Conservation (phyloP, 1,284 basidiomycete species). For the Marasmius oreades region DNA sequence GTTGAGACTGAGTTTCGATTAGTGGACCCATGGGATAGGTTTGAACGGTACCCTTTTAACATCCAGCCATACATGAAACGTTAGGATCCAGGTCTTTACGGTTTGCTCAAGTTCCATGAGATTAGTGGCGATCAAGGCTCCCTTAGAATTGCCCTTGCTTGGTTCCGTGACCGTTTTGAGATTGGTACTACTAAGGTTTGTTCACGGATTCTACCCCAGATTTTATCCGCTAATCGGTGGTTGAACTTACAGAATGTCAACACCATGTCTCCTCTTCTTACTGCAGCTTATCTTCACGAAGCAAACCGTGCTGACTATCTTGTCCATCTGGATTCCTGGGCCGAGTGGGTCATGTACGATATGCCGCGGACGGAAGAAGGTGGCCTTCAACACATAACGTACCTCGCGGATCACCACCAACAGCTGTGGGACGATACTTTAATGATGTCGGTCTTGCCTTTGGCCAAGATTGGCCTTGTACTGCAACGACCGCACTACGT, state of each 20-base stretch:
- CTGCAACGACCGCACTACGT: constrained; percentile 51
- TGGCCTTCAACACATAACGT: constrained; percentile 63
- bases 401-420: constrained; percentile 48
- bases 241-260: constrained; percentile 48
- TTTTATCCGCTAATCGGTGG: neutral
- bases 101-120: constrained; percentile 41
- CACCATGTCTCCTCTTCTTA: constrained; percentile 62
- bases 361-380: constrained; percentile 56
- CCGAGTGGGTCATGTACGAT: constrained; percentile 62
- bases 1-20: neutral
- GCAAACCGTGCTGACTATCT: constrained; percentile 35
- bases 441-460: constrained; percentile 62
- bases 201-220: neutral
- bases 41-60: neutral
- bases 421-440: constrained; percentile 68
- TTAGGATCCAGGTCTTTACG: constrained; percentile 36
- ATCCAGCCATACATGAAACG: neutral
- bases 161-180: constrained; percentile 55
- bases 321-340: constrained; percentile 57
- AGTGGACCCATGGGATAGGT: constrained; percentile 63
- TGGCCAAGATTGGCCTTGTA: constrained; percentile 60
- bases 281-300: constrained; percentile 52
- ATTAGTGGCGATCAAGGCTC: constrained; percentile 41
- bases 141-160: constrained; percentile 46
- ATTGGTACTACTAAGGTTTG: constrained; percentile 53